These are phyloP conservation scores for Ophiocordyceps camponoti-floridani DNA, from an alignment of 2,329 filamentous ascomycete species.

Conservation along the genomic window DNA sequence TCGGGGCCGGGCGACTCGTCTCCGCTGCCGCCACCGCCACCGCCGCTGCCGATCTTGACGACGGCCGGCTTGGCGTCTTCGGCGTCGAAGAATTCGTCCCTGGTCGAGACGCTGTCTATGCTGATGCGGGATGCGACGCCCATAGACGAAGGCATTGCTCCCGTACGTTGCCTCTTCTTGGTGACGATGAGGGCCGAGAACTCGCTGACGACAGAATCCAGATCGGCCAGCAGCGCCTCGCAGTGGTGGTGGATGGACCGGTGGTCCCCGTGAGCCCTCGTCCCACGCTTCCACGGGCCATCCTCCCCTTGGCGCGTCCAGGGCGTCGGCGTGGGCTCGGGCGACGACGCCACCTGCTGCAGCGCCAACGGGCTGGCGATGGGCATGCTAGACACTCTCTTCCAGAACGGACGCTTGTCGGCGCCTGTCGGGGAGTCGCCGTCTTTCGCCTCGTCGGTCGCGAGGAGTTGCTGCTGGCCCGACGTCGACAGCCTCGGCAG, in stretches of 20 bases:
- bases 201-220: conserved; percentile 69
- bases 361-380: conserved; percentile 21
- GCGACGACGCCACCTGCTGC: conserved; percentile 19
- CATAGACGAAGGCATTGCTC: conserved; percentile 27
- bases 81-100: conserved; percentile 89
- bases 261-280: conserved; percentile 34
- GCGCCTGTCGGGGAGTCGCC: conserved; percentile 31
- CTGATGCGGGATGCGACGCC: conserved; percentile 36
- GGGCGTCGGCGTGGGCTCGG: conserved; percentile 15
- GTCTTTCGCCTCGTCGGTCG: conserved; percentile 17
- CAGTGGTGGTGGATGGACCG: conserved; percentile 61
- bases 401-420: conserved; percentile 75
- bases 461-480: conserved; percentile 19
- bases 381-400: conserved; percentile 55
- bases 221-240: conserved; percentile 62
- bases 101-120: conserved; percentile 58
- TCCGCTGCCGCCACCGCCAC: conserved; percentile 48
- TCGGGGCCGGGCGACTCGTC: conserved; percentile 27
- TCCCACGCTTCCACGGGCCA: conserved; percentile 16
- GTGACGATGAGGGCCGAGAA: conserved; percentile 62
- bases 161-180: conserved; percentile 59
- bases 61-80: conserved; percentile 48
- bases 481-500: conserved; percentile 12
- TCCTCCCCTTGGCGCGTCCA: conserved; percentile 12
- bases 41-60: conserved; percentile 54